Percentiles rank a stretch among this genome's conserved stretches.
Evolutionary conservation across 2,329 filamentous ascomycete genomes (phyloP).

Genomic region (Lachnellula arida): DNA sequence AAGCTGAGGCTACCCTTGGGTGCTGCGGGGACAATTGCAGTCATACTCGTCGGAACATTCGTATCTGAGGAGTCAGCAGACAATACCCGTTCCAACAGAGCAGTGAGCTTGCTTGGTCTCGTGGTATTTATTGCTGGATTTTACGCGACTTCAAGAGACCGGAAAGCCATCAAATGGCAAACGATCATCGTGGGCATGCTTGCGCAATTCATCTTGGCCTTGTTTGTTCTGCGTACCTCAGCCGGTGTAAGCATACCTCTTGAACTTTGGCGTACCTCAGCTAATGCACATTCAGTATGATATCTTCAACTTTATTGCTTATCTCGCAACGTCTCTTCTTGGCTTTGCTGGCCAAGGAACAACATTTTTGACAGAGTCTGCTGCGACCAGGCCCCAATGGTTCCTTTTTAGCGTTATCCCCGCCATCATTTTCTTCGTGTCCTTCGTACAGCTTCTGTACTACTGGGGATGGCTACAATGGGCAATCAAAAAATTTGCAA

Average conservation of each 20-base stretch:
- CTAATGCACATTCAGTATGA: constrained; percentile 48
- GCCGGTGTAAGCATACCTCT: constrained; percentile 46
- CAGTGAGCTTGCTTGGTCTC: constrained; percentile 75
- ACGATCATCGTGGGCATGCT: constrained; percentile 87
- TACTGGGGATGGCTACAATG: constrained; percentile 79
- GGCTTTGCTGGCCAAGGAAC: constrained; percentile 72
- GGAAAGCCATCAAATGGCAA: constrained; percentile 62
- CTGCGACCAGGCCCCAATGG: constrained; percentile 45
- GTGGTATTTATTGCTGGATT: constrained; percentile 63
- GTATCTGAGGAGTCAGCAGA: constrained; percentile 64
- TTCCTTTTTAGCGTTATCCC: constrained; percentile 81
- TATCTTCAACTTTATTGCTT: constrained; percentile 86
- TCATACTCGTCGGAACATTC: constrained; percentile 76
- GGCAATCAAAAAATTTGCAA: constrained; percentile 82
- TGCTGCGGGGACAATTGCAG: constrained; percentile 58
- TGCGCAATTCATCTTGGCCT: constrained; percentile 78
- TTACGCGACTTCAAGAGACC: constrained; percentile 66
- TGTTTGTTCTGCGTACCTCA: constrained; percentile 79
- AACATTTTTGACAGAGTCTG: constrained; percentile 58
- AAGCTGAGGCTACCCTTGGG: constrained; percentile 60
- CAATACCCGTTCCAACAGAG: constrained; percentile 77
- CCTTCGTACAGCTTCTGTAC: constrained; percentile 82
- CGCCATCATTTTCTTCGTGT: constrained; percentile 93
- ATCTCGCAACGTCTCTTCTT: constrained; percentile 67
- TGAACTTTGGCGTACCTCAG: neutral